phyloP scores from a whole-genome alignment of 2,329 filamentous ascomycete genomes.

The Trichophyton benhamiae region DNA sequence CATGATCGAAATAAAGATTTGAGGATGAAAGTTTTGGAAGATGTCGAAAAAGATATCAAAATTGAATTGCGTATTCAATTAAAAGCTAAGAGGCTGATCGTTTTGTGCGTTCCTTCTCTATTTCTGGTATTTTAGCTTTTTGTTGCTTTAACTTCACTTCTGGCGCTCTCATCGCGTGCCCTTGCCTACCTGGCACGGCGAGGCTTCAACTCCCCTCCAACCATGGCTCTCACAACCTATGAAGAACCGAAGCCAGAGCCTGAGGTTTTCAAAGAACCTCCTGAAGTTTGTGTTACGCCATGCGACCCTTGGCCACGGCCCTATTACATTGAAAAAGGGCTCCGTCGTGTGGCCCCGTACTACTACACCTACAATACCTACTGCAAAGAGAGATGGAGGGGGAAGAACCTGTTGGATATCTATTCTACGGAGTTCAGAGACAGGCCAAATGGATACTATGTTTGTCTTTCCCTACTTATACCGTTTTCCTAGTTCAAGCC shows the following conservation, averaged over 20 bases:
- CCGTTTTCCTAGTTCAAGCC: not conserved
- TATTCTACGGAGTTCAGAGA: conserved; percentile 90
- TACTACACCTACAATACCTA: conserved; percentile 90
- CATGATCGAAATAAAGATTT: not conserved
- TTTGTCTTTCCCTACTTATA: conserved; percentile 24
- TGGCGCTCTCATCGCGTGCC: conserved; percentile 31
- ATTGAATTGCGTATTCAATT: not conserved
- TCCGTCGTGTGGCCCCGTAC: conserved; percentile 76
- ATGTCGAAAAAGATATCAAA: not conserved
- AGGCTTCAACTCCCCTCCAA: conserved; percentile 23
- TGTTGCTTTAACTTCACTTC: not conserved
- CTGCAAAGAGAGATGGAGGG: conserved; percentile 89
- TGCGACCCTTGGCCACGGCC: conserved; percentile 49
- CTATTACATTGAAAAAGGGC: conserved; percentile 71
- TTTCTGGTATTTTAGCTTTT: not conserved
- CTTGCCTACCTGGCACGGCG: conserved; percentile 29
- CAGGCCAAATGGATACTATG: conserved; percentile 74
- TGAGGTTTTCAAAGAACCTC: conserved; percentile 18
- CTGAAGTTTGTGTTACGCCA: conserved; percentile 23
- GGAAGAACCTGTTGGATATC: conserved; percentile 67
- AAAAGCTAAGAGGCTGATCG: not conserved
- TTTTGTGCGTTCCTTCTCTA: not conserved
- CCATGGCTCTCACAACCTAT: conserved; percentile 28
- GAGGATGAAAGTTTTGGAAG: not conserved
- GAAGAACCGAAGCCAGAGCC: conserved; percentile 16